Base-by-base conservation (phyloP, 257 asterid genomes). In the Primulina huaijiensis region DNA sequence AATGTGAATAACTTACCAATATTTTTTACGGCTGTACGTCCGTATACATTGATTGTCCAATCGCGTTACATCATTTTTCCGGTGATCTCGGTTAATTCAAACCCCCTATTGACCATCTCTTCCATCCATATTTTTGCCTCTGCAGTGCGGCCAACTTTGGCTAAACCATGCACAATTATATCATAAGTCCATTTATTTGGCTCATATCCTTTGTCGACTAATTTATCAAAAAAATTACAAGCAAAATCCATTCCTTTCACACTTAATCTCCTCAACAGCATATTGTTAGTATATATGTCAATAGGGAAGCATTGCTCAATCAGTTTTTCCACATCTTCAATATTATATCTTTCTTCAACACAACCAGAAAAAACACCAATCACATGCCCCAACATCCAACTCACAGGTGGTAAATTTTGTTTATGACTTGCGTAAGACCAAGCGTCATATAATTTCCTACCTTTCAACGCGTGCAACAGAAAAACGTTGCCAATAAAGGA, bases 401-500 rank as follows among this genome's bases (percentile, higher is more conserved):
- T 73, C 19, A 70, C 67, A 77, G 82, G 76, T 35, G 90, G 77
- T 53, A 76, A 68, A 57, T 70, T 77, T 67, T 72, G 65, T 34
- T 21, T 65, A 70, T 70, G 67, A 62, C 81, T 77, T 46, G 81
- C 62, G 74, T 23, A 67, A 68, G 61, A 67, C 97, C 95, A 90
- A 58, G 77, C 81, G 7, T 76, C 23, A 69, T 68, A 80, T 37
- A 89, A 38, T 33, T 64, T 68, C 64, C 61, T 72, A 72, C 83
- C 71, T 75, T 35, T 80, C 72, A 85, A 76, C 19, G 96, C 81
- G 81, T 93, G 89, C 73, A 81, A 75, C 69, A 93, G 75, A 79
- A 93, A 86, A 33, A 82, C 56, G 72, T 93, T 93, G 71, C 99
- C 97, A 12, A 90, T 82, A 76, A 89, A 89, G 68, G 96, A 77